Conservation (phyloP, 805 yeast species). For the Barnettozyma vustinii region DNA sequence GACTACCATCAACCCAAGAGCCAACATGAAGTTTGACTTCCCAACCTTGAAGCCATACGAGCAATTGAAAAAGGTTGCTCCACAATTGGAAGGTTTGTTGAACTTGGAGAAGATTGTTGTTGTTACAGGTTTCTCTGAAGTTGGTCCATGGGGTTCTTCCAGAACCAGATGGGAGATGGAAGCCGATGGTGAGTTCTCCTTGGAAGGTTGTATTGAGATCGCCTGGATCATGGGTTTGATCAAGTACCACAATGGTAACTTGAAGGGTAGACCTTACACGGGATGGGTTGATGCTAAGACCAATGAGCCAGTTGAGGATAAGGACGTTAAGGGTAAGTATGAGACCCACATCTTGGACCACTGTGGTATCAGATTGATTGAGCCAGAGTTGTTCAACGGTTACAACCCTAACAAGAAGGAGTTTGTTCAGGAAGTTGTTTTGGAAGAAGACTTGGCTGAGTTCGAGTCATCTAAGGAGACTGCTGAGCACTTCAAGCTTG, state of each 20-base stretch:
- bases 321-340: slow-evolving; percentile 86
- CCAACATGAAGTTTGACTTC: slow-evolving; percentile 91
- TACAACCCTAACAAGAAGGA: slow-evolving; percentile 94
- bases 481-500: slow-evolving; percentile 88
- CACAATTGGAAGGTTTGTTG: slow-evolving; percentile 82
- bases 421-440: slow-evolving; percentile 89
- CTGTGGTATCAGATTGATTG: slow-evolving; percentile 94
- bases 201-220: slow-evolving; percentile 98
- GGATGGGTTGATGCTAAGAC: slow-evolving; percentile 99
- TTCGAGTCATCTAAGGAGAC: slow-evolving; percentile 94
- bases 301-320: slow-evolving; percentile 88
- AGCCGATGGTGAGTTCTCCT: slow-evolving; percentile 86
- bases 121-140: slow-evolving; percentile 97
- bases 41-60: slow-evolving; percentile 78
- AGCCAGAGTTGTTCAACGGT: slow-evolving; percentile 90
- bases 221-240: slow-evolving; percentile 99
- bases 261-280: slow-evolving; percentile 85
- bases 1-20: slow-evolving; percentile 83
- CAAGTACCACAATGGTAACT: slow-evolving; percentile 87
- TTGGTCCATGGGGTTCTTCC: slow-evolving; percentile 99
- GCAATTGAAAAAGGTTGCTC: slow-evolving; percentile 61
- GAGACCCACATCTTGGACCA: slow-evolving; percentile 86
- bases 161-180: slow-evolving; percentile 99
- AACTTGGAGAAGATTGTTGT: slow-evolving; percentile 91
- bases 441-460: slow-evolving; percentile 94